Conservation (phyloP, 2,329 filamentous ascomycete genomes). For the Penicillium sp. region DNA sequence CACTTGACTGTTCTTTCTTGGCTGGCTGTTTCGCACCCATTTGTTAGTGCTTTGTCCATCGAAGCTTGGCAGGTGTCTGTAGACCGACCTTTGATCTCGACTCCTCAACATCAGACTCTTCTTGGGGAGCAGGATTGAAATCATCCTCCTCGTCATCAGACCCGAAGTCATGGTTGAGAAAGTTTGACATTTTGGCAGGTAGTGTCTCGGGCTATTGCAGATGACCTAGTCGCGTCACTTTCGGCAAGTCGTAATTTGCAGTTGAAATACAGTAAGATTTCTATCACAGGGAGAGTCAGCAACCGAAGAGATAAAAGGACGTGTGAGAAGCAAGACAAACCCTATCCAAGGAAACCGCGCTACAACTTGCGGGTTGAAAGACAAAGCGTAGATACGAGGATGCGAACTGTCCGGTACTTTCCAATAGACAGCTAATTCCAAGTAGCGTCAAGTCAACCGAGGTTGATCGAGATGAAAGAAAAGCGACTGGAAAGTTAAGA, state of each 20-base stretch:
- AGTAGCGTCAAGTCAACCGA: background rate
- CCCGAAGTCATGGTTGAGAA: constrained; percentile 52
- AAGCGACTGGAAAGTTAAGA: background rate
- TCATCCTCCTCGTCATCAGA: constrained; percentile 74
- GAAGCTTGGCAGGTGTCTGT: constrained; percentile 1
- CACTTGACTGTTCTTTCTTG: constrained; percentile 26
- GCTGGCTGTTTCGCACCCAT: constrained; percentile 22
- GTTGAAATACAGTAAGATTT: background rate
- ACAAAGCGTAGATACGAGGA: background rate
- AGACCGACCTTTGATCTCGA: constrained; percentile 25
- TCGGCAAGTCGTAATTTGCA: background rate
- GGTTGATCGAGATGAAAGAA: background rate
- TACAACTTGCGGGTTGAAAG: background rate
- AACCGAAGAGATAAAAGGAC: background rate
- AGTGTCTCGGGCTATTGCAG: background rate
- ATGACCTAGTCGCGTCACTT: background rate
- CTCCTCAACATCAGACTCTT: constrained; percentile 69
- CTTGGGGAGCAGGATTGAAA: constrained; percentile 79
- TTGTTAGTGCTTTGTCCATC: constrained; percentile 24
- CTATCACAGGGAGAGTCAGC: background rate
- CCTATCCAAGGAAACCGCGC: constrained; percentile 3
- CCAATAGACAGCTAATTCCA: background rate
- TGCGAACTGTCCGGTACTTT: background rate
- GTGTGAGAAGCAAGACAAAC: background rate
- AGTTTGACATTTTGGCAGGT: constrained; percentile 41